A percentile compares a stretch with the other conserved stretches of the same genome.
Evolutionary conservation across 495 filamentous ascomycete genomes (phyloP).

Genomic region (Pseudomonodictys pantanalensis): DNA sequence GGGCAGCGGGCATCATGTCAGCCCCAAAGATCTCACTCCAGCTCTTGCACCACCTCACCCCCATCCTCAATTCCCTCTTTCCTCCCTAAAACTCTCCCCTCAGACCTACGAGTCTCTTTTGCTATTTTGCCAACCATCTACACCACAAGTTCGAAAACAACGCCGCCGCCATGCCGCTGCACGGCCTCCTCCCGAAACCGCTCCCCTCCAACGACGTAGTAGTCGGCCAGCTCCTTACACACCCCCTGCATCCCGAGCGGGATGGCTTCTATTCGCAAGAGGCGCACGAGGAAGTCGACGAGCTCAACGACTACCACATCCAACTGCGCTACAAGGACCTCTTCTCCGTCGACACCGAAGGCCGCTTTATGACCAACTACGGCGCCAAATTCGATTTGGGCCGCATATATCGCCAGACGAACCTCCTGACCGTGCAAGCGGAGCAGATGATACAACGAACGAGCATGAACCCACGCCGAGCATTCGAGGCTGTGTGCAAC

Average conservation of each 20-base stretch:
- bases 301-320: conserved; percentile 35
- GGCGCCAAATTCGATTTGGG: conserved; percentile 35
- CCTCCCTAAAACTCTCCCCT: background rate
- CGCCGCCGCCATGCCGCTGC: conserved; percentile 19
- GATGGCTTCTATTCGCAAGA: conserved; percentile 30
- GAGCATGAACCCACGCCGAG: conserved; percentile 3
- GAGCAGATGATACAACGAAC: conserved; percentile 35
- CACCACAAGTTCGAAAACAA: background rate
- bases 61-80: background rate
- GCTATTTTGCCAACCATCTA: background rate
- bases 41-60: background rate
- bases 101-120: background rate
- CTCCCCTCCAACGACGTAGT: conserved; percentile 27
- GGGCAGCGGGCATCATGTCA: background rate
- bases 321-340: conserved; percentile 33
- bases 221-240: conserved; percentile 31
- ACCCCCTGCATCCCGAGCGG: conserved; percentile 32
- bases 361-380: conserved; percentile 34
- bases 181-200: conserved; percentile 34
- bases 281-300: conserved; percentile 21
- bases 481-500: conserved; percentile 26
- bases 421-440: conserved; percentile 27
- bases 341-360: conserved; percentile 32
- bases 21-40: background rate
- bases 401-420: conserved; percentile 28